Conservation (phyloP, 352 stramenopile genomes). For the Phytophthora colocasiae region DNA sequence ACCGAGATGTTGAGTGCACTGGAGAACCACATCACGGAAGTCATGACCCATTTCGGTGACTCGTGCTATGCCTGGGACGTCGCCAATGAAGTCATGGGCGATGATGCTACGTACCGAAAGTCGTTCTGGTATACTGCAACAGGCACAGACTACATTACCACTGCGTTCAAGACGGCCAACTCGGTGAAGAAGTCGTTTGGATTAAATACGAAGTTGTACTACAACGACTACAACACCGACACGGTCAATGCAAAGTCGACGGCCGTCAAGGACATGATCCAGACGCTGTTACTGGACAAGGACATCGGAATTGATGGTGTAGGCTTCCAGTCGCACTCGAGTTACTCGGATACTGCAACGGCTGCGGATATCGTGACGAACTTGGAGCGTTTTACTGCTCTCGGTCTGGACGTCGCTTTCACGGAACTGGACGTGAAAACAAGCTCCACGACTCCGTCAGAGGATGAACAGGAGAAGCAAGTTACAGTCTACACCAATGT, state of each 20-base stretch:
- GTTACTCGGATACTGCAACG: slow-evolving; percentile 21
- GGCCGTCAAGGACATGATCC: slow-evolving; percentile 31
- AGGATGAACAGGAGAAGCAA: slow-evolving; percentile 22
- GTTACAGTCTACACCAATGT: slow-evolving; percentile 23
- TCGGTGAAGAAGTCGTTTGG: slow-evolving; percentile 39
- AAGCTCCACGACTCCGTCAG: slow-evolving; percentile 18
- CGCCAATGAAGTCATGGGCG: slow-evolving; percentile 37
- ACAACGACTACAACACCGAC: slow-evolving; percentile 40
- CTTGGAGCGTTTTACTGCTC: no score
- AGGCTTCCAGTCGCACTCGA: slow-evolving; percentile 39
- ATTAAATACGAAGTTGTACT: slow-evolving; percentile 31
- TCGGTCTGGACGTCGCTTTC: slow-evolving; percentile 33
- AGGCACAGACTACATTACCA: slow-evolving; percentile 40
- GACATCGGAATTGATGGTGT: slow-evolving; percentile 35
- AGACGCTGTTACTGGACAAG: slow-evolving; percentile 27
- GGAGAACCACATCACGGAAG: slow-evolving; percentile 35
- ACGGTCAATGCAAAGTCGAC: slow-evolving; percentile 45
- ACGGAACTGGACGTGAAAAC: slow-evolving; percentile 37
- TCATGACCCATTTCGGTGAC: slow-evolving; percentile 38
- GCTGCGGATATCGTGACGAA: slow-evolving; percentile 17
- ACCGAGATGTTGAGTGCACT: slow-evolving; percentile 30
- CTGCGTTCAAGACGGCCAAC: slow-evolving; percentile 41
- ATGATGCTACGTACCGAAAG: slow-evolving; percentile 33
- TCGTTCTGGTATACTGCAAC: slow-evolving; percentile 44
- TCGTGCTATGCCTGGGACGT: slow-evolving; percentile 39